Evolutionary conservation across 495 filamentous ascomycete genomes (phyloP), one percentile per base, ranked within the genome.

Genomic region (Parathielavia appendiculata): DNA sequence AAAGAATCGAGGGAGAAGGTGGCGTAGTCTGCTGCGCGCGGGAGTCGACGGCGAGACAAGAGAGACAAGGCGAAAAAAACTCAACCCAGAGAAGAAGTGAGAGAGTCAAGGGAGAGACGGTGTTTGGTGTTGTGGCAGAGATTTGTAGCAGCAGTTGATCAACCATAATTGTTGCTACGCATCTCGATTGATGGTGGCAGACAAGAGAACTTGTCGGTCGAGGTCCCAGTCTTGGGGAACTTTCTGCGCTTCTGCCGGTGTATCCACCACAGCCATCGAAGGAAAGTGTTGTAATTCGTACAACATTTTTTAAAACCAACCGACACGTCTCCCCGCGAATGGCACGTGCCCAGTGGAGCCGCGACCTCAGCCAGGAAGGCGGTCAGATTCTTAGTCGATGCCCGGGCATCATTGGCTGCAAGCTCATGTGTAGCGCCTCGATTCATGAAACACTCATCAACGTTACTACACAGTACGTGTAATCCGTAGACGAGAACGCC

Each of bases 181-280:
- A 40, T 36, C 53, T 17, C 10, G 38, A 32, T 41, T 53, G 22
- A 2, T 36, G 54, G 17, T 50, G 46, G 36, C 32, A 60, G 30
- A 36, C 36, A 17, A 34, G 12, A 9, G 17, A 45, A 26, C 40
- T n/a, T 41, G 39, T 16, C 46, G 32, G 46, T 45, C 34, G 44
- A 56, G 40, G 53, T 35, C 22, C 48, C 13, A 45, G 46, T 10
- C 20, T 56, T 16, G 48, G 48, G 20, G 5, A 40, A 23, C 41
- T 60, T 50, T 7, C 51, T 32, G 51, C 40, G 45, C 56, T 61
- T 61, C 58, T 61, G 58, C 58, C 58, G 41, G 45, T 32, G 56
- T 49, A 48, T 45, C 58, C 58, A 51, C 56, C 32, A 47, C 10
- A 40, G 23, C 47, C 56, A 45, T 39, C 12, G 40, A 38, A 46